Evolutionary conservation across 1,139 yeast species (phyloP), one percentile per base, ranked within the genome.

Genomic region (Protomyces lactucae-debilis): DNA sequence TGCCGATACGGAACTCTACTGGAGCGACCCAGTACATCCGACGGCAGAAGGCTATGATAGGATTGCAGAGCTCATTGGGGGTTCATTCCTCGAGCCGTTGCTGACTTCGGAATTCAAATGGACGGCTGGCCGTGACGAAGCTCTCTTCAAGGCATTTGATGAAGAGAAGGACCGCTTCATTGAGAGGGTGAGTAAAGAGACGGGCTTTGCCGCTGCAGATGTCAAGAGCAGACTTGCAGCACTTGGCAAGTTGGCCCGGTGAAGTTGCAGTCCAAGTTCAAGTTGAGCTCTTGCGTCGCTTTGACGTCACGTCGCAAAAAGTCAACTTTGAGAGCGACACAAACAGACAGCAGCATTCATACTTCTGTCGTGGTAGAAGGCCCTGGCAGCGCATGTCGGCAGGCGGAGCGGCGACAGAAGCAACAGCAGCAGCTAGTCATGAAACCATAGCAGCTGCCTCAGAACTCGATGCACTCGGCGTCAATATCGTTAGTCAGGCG

Each of bases 401-500:
- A 6, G 32, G 32, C 8, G 32, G 8, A 28, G 5, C 32, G 32
- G 32, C 32, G 32, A 3, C 1, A 28, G 32, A 9, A 6, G 32
- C 32, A 6, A 6, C 8, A 3, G 8, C 32, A 2, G 32, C 32
- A 28, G 32, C 32, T 28, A 28, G 32, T 28, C 5, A 28, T 28
- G 32, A 28, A 28, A 28, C 32, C 8, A 37, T 37, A 5, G 25
- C 48, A 6, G 48, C 25, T 3, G 52, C 54, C 12, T 40, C 57
- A 5, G 53, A 59, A 52, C 51, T 65, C 23, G 64, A 55, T 16
- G 55, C 45, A 36, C 66, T 81, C 60, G 83, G 83, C 3, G 80
- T 82, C 51, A 78, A 78, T 70, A 77, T 87, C 3, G 83, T 89
- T 67, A 91, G 88, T 70, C 97, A 92, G 73, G 85, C 82, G 66